A percentile compares a stretch with the other conserved stretches of the same genome.
phyloP scores from a whole-genome alignment of 2,329 filamentous ascomycete species.

The Aspergillus sergii region DNA sequence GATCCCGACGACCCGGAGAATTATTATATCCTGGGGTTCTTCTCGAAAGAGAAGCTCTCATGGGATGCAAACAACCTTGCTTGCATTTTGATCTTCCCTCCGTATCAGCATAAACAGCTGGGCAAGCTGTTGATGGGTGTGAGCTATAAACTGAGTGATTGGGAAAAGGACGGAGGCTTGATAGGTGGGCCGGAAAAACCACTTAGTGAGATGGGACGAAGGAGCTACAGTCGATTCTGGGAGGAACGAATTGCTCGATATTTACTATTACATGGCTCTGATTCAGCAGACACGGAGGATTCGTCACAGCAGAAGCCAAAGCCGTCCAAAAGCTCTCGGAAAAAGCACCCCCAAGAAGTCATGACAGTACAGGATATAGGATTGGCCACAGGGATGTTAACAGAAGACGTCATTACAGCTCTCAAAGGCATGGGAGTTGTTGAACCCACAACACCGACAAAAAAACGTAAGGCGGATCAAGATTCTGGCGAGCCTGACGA shows the following conservation, averaged over 20 bases:
- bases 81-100: slow-evolving; percentile 93
- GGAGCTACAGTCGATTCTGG: slow-evolving; percentile 86
- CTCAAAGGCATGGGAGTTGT: slow-evolving; percentile 79
- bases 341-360: slow-evolving; percentile 46
- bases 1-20: slow-evolving; percentile 47
- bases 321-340: slow-evolving; percentile 43
- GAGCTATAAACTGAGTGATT: slow-evolving; percentile 85
- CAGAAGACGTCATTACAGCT: slow-evolving; percentile 78
- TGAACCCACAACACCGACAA: slow-evolving; percentile 52
- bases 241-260: slow-evolving; percentile 77
- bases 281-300: slow-evolving; percentile 30
- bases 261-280: slow-evolving; percentile 50
- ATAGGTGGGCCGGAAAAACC: slow-evolving; percentile 94
- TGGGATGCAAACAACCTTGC: slow-evolving; percentile 99
- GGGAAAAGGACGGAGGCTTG: slow-evolving; percentile 66
- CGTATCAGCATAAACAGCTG: slow-evolving; percentile 88
- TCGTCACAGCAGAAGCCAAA: slow-evolving; percentile 31
- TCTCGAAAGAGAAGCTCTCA: slow-evolving; percentile 97
- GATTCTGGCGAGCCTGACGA: slow-evolving; percentile 25
- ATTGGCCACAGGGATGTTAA: slow-evolving; percentile 76
- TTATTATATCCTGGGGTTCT: slow-evolving; percentile 83
- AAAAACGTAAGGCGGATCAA: slow-evolving; percentile 54
- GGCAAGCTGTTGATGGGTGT: slow-evolving; percentile 89
- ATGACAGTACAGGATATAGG: slow-evolving; percentile 74
- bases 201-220: slow-evolving; percentile 79